Evolutionary conservation across 805 yeast species (phyloP).

Genomic region (Sugiyamaella mastotermitis): DNA sequence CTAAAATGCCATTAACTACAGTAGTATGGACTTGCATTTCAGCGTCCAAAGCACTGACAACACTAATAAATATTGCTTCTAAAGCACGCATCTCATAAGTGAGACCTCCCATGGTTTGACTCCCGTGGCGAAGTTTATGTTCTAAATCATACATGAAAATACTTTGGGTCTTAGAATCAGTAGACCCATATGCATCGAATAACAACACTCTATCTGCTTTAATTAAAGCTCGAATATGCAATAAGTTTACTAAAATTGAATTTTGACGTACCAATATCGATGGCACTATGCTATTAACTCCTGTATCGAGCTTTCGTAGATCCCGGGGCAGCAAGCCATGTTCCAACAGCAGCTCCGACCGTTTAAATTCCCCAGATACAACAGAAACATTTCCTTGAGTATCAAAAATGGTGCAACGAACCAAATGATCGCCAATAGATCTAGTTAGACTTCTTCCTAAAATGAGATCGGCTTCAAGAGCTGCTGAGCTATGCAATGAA

Average conservation of each 20-base stretch:
- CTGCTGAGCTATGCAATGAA: too few relatives aligned
- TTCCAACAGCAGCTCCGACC: slow-evolving; percentile 62
- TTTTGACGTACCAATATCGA: slow-evolving; percentile 72
- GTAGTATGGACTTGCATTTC: slow-evolving; percentile 84
- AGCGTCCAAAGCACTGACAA: slow-evolving; percentile 67
- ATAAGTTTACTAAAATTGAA: slow-evolving; percentile 72
- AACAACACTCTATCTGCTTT: slow-evolving; percentile 72
- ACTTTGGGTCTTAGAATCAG: slow-evolving; percentile 62
- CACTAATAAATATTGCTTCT: slow-evolving; percentile 79
- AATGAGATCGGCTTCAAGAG: slow-evolving; percentile 14
- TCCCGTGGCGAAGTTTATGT: slow-evolving; percentile 46
- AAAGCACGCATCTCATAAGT: slow-evolving; percentile 90
- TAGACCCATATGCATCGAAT: slow-evolving; percentile 65
- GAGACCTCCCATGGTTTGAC: slow-evolving; percentile 37
- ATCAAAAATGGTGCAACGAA: slow-evolving; percentile 81
- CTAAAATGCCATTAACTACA: slow-evolving; percentile 64
- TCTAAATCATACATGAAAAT: slow-evolving; percentile 77
- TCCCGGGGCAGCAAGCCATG: slow-evolving; percentile 86
- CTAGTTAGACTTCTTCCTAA: slow-evolving; percentile 19
- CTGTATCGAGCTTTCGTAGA: slow-evolving; percentile 78
- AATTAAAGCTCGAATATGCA: slow-evolving; percentile 87
- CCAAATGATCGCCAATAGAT: slow-evolving; percentile 31
- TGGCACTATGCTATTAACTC: slow-evolving; percentile 80
- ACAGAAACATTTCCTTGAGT: slow-evolving; percentile 59
- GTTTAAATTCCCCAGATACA: slow-evolving; percentile 66